phyloP scores from a whole-genome alignment of 2,329 filamentous ascomycete genomes.

The Leptoxyphium fumago region DNA sequence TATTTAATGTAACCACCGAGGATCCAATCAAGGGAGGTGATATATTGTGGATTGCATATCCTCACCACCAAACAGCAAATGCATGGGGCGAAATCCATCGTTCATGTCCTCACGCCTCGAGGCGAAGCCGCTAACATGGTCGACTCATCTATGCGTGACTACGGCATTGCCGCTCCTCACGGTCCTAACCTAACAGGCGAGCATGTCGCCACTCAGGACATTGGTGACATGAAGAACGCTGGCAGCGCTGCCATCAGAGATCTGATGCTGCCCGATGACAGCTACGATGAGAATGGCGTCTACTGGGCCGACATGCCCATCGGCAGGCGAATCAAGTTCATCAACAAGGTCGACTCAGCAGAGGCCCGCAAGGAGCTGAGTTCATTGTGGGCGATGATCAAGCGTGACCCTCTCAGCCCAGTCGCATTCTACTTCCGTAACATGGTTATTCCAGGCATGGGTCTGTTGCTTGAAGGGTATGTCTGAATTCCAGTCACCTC shows the following conservation, averaged over 20 bases:
- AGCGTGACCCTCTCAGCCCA: slow-evolving; percentile 71
- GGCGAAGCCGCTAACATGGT: background rate
- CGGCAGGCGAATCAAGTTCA: slow-evolving; percentile 56
- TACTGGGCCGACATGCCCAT: slow-evolving; percentile 89
- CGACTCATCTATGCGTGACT: slow-evolving; percentile 29
- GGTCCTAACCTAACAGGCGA: slow-evolving; percentile 31
- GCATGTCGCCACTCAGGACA: slow-evolving; percentile 28
- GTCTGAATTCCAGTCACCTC: background rate
- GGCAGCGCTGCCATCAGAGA: slow-evolving; percentile 57
- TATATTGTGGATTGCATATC: too few relatives aligned
- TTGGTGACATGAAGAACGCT: slow-evolving; percentile 37
- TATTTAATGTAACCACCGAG: background rate
- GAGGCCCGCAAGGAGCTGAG: slow-evolving; percentile 55
- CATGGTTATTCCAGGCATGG: slow-evolving; percentile 82
- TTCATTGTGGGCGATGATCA: slow-evolving; percentile 63
- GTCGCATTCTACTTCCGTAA: slow-evolving; percentile 79
- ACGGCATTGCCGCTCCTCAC: slow-evolving; percentile 33
- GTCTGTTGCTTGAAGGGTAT: slow-evolving; percentile 72
- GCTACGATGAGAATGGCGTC: slow-evolving; percentile 63
- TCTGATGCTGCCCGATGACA: slow-evolving; percentile 76
- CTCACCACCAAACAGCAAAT: too few relatives aligned
- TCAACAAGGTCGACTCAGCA: slow-evolving; percentile 53
- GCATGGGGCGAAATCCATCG: too few relatives aligned
- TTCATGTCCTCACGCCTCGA: background rate
- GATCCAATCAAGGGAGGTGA: too few relatives aligned